Percentiles rank a stretch among this genome's conserved stretches.
phyloP scores from a whole-genome alignment of 2,329 filamentous ascomycete species.

The Arachnomyces sp. region DNA sequence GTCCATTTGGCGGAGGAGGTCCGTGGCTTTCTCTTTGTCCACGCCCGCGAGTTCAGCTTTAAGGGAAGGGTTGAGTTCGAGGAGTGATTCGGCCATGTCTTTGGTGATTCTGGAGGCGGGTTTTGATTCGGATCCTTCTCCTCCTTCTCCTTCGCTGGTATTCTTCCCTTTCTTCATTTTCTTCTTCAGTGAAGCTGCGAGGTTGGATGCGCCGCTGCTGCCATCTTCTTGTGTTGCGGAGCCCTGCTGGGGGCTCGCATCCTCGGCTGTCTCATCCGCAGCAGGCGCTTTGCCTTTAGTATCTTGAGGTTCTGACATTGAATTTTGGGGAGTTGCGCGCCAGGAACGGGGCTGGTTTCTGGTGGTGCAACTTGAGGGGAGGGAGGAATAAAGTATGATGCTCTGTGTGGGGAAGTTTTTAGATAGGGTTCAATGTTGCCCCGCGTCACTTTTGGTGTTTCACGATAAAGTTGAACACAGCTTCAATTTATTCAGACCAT shows the following conservation, averaged over 20 bases:
- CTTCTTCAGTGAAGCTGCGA: slow-evolving; percentile 4
- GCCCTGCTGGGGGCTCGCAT: slow-evolving; percentile 33
- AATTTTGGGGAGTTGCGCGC: slow-evolving; percentile 1
- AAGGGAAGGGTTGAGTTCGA: slow-evolving; percentile 52
- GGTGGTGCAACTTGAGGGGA: slow-evolving; percentile 9
- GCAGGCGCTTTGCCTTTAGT: slow-evolving; percentile 24
- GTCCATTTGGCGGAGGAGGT: slow-evolving; percentile 43
- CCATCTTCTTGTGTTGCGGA: not conserved
- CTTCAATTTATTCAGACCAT: not conserved
- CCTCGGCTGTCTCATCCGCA: slow-evolving; percentile 30
- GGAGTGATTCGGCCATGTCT: slow-evolving; percentile 31
- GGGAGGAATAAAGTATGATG: slow-evolving; percentile 1
- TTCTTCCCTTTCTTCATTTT: slow-evolving; percentile 18
- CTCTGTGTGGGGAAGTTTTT: slow-evolving; percentile 16
- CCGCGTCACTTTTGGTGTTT: not conserved
- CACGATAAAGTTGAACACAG: not conserved
- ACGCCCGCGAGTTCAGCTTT: slow-evolving; percentile 65
- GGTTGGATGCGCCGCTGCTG: not conserved
- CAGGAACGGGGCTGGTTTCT: slow-evolving; percentile 6
- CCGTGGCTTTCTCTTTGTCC: slow-evolving; percentile 50
- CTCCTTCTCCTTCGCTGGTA: slow-evolving; percentile 17
- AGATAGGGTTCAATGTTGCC: slow-evolving; percentile 23
- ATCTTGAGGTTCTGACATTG: slow-evolving; percentile 29
- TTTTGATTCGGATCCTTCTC: slow-evolving; percentile 15
- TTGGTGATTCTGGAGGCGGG: slow-evolving; percentile 26